Evolutionary conservation across 139 green algal species (phyloP), one percentile per base, ranked within the genome.

Genomic region (Micractinium sp.): DNA sequence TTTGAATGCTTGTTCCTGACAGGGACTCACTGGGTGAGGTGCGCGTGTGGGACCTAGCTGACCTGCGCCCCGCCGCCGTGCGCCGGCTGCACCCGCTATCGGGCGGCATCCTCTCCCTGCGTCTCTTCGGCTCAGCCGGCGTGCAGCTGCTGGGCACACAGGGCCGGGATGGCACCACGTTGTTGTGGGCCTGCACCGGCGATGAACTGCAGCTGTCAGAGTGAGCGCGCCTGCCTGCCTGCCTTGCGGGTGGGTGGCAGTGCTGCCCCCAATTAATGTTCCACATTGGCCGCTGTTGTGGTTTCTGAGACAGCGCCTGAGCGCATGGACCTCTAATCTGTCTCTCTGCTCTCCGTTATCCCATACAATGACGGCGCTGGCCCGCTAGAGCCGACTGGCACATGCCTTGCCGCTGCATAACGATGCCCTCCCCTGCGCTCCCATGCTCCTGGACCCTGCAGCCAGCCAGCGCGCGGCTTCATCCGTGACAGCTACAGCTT

Each of bases 21-120:
- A 94, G 92, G 27, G 92, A 94, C 69, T 75, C 86, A 16, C 76
- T 90, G 23, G 92, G 92, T 16, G 76, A 92, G 85, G 69, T 94
- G 35, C 85, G 81, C 69, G 79, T 90, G 33, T 94, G 92, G 92
- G 77, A 90, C 87, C 66, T 93, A 19, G 9, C 80, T 5, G 60
- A 92, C 38, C 39, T 91, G 69, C 75, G 83, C 20, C 81, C 80
- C 23, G 67, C 75, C 39, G 20, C 81, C 41, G 80, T 47, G 60
- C 56, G 74, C n/a, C 92, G 90, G 63, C 82, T 92, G 18, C 92
- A 94, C 81, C 39, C 87, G 12, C 41, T 73, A 3, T 53, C 71
- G 1, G 92, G 84, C n/a, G 92, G 92, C 75, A 87, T 94, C 61
- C 87, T 93, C 22, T 61, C 79, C 0, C 85, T 94, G 56, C 18